Percentiles rank a stretch among this genome's conserved stretches.
Evolutionary conservation across 2,329 filamentous ascomycete genomes (phyloP).

Genomic region (Cytospora schulzeri): DNA sequence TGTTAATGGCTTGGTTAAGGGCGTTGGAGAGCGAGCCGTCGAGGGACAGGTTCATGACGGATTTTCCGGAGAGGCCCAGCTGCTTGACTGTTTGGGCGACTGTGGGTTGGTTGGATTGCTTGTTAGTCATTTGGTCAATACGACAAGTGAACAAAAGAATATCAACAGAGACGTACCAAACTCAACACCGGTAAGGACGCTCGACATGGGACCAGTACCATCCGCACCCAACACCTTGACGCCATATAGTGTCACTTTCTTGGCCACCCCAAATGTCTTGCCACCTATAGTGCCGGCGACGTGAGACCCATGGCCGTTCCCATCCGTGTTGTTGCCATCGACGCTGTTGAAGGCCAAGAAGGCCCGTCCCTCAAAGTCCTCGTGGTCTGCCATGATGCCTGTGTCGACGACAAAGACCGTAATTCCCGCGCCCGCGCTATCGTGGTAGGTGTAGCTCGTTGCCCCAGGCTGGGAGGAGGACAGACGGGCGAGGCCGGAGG

Average conservation of each 20-base stretch:
- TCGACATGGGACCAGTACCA: constrained; percentile 51
- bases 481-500: constrained; percentile 55
- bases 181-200: constrained; percentile 62
- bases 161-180: constrained; percentile 39
- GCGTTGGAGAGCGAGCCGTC: constrained; percentile 52
- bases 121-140: too few relatives aligned
- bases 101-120: constrained; percentile 18
- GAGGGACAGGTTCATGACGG: constrained; percentile 66
- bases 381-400: constrained; percentile 59
- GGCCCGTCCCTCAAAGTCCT: constrained; percentile 59
- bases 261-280: constrained; percentile 63
- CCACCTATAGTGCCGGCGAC: constrained; percentile 65
- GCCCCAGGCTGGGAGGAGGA: constrained; percentile 45
- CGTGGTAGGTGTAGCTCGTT: constrained; percentile 54
- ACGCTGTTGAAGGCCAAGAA: constrained; percentile 56
- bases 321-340: constrained; percentile 51
- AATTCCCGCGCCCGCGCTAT: constrained; percentile 54
- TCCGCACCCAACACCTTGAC: constrained; percentile 63
- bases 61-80: constrained; percentile 50
- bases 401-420: constrained; percentile 68
- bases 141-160: too few relatives aligned
- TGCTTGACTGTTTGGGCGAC: constrained; percentile 49
- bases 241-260: constrained; percentile 55
- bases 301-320: constrained; percentile 66
- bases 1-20: constrained; percentile 58